Conservation (phyloP, 345 rosid genomes). For the Syzygium oleosum region DNA sequence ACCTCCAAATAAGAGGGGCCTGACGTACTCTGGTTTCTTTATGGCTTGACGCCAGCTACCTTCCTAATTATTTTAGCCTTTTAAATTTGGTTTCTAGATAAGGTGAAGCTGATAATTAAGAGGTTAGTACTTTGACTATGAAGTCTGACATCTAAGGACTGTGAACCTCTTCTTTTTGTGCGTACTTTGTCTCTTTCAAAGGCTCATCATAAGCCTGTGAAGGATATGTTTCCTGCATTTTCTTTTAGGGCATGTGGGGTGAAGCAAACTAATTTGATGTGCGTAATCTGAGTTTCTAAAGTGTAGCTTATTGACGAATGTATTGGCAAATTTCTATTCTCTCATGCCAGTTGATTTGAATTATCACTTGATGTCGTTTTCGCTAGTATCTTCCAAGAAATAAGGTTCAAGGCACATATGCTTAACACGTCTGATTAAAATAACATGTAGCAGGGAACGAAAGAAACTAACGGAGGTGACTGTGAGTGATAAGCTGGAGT, state of each 20-base stretch:
- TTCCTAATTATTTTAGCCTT: neutral
- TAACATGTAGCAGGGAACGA: slow-evolving; percentile 35
- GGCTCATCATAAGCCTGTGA: neutral
- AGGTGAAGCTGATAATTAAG: neutral
- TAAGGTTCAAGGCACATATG: neutral
- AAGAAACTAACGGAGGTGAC: slow-evolving; percentile 63
- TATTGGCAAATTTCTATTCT: neutral
- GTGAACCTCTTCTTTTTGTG: neutral
- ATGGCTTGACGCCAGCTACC: neutral
- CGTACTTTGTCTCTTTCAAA: neutral
- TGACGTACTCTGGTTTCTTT: neutral
- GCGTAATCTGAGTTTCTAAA: neutral
- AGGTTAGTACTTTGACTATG: neutral
- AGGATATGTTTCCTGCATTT: neutral
- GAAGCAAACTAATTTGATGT: neutral
- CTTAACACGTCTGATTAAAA: neutral
- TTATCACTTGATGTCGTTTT: neutral
- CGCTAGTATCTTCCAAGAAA: neutral
- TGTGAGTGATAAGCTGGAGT: slow-evolving; percentile 74
- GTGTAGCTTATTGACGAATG: neutral
- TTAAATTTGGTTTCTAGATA: neutral
- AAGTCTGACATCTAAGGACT: neutral
- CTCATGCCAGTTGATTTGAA: neutral
- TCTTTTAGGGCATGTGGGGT: neutral
- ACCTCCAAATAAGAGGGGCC: neutral